Base-by-base conservation (phyloP, 2,329 filamentous ascomycete species). In the Calonectria hawksworthii region DNA sequence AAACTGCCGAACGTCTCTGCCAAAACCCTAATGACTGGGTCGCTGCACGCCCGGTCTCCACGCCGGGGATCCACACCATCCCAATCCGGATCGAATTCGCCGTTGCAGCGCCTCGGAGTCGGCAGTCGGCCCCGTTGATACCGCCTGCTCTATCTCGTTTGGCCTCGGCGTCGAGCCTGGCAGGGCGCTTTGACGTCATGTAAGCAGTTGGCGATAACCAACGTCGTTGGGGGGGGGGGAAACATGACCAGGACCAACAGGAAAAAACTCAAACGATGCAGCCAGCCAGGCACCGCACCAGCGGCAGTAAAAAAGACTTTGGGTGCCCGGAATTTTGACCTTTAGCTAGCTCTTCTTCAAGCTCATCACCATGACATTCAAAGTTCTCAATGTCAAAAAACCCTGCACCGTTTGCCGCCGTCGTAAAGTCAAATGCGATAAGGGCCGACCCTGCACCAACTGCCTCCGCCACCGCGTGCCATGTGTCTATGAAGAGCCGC, bases 351-450 rank as follows among this genome's bases (percentile, higher is more conserved):
- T 54, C 51, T 54, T 18, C 26, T 32, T 4, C 51, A 32, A 21
- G 14, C 16, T 9, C 26, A 10, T 13, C 54, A 38, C 16, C 54
- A 61, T 61, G 56, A 61, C 56, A 61, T 61, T 61, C 56, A 61
- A 61, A 61, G 56, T 61, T 61, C 56, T 61, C 56, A 61, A 61
- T 41, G 56, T 61, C 56, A 61, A 61, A 61, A 61, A 61, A 61
- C 56, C 56, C 34, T 61, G 56, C 23, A 61, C 36, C 56, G 56
- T 61, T 38, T 61, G 56, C 56, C 56, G 56, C 56, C 56, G 56
- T 61, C 56, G 56, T 32, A 61, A 61, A 61, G 56, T 61, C 56
- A 61, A 61, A 61, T 61, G 56, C 56, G 56, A 61, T 61, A 61
- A 61, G 56, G 56, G 56, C n/a, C 56, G 56, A 8, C 34, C 56